Base-by-base conservation (phyloP, 345 rosid species). In the Dipteronia dyeriana region DNA sequence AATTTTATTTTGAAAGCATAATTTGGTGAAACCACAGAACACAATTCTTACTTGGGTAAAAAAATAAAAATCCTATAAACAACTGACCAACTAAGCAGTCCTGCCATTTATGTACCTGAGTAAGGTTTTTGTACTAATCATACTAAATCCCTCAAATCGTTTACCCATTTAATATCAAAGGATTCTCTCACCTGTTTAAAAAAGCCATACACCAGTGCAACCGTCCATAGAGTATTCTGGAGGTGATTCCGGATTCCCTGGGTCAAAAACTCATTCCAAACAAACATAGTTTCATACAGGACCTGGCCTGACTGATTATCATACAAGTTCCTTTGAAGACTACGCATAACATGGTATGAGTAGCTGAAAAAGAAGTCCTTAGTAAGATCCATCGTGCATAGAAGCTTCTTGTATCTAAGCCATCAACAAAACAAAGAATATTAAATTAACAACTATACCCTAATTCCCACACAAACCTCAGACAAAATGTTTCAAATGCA, bases 331-430 rank as follows among this genome's bases (percentile, higher is more conserved):
- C 86, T 91, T 82, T 97, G 99, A 79, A 94, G 97, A 85, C 97
- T 88, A 78, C 91, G 81, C 99, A 97, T 94, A 49, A 94, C 83
- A 86, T 91, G 93, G 89, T 92, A 92, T 9, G 99, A 94, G 84
- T 97, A 97, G 88, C 99, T 97, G 85, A 92, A 97, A 84, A 87
- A 96, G 97, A 97, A 97, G 91, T 97, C 97, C 87, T 94, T 94
- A 2, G 98, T 97, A 69, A 97, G 97, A 88, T 97, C 97, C 82
- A 97, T 92, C 53, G 82, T 81, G 90, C 90, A 84, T 47, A 97
- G 86, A 74, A 97, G 99, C 90, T 88, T 94, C 94, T 90, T 97
- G 97, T 94, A 97, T 91, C 99, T 97, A 86, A 49, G 54, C 75
- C 75, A 84, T 74, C 81, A 84, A 85, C 9, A 65, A 79, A 71